phyloP scores from a whole-genome alignment of 2,329 filamentous ascomycete species.

The Simplicillium sp. region DNA sequence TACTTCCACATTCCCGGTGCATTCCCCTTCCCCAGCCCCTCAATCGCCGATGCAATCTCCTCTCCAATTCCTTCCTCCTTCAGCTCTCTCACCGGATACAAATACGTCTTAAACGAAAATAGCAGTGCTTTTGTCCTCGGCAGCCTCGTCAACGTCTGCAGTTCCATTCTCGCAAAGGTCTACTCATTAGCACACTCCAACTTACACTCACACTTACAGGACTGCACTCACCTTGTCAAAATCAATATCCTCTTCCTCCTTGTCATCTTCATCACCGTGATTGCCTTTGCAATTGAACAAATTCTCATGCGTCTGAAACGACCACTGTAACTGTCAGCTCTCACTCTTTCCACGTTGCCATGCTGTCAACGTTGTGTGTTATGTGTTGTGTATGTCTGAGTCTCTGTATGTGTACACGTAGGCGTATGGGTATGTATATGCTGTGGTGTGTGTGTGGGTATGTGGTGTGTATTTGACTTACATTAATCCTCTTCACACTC shows the following conservation, averaged over 20 bases:
- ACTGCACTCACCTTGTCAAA: slow-evolving; percentile 24
- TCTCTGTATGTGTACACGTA: too few relatives aligned
- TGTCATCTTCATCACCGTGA: slow-evolving; percentile 21
- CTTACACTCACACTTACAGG: too few relatives aligned
- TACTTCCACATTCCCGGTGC: slow-evolving; percentile 44
- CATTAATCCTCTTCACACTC: slow-evolving; percentile 40
- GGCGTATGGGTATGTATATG: too few relatives aligned
- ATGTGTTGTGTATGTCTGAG: too few relatives aligned
- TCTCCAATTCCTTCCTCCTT: slow-evolving; percentile 37
- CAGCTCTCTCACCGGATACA: slow-evolving; percentile 37
- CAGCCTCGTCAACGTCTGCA: slow-evolving; percentile 41
- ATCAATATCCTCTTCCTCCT: slow-evolving; percentile 27
- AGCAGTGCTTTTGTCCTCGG: slow-evolving; percentile 35
- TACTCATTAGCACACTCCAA: slow-evolving; percentile 2
- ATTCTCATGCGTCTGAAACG: slow-evolving; percentile 30
- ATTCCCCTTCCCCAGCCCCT: slow-evolving; percentile 39
- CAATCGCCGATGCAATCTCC: slow-evolving; percentile 40
- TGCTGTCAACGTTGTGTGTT: too few relatives aligned
- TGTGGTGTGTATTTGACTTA: slow-evolving; percentile 15
- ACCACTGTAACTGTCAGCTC: slow-evolving; percentile 30
- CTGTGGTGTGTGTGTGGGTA: too few relatives aligned
- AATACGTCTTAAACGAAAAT: slow-evolving; percentile 48
- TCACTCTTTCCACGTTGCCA: too few relatives aligned
- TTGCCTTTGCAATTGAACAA: slow-evolving; percentile 30
- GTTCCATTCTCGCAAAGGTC: slow-evolving; percentile 34